Conservation (phyloP, 2,329 filamentous ascomycete species). For the Arthroderma sp. region DNA sequence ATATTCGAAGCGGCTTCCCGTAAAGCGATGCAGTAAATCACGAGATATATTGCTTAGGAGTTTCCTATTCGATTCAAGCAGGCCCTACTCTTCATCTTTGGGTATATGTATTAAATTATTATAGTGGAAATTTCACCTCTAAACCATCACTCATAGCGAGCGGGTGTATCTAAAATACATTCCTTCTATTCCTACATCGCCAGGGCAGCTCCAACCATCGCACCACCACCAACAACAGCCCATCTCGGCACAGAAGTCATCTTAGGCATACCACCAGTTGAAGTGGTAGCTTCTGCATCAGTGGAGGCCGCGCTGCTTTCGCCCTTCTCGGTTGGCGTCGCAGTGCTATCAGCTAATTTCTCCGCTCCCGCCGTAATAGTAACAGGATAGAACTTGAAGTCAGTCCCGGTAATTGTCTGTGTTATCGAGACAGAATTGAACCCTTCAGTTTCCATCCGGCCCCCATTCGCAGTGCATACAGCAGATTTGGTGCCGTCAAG, state of each 20-base stretch:
- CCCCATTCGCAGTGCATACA: neutral
- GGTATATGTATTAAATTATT: no score
- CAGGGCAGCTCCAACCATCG: conserved; percentile 1
- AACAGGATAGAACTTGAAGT: neutral
- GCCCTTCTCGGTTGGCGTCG: neutral
- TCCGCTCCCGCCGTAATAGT: conserved; percentile 7
- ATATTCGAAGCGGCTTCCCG: no score
- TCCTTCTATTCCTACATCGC: neutral
- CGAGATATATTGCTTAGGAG: no score
- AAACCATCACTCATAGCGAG: no score
- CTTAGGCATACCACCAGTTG: conserved; percentile 2
- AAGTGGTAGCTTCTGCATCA: neutral
- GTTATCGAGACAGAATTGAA: neutral
- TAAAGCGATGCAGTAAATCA: no score
- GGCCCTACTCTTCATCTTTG: no score
- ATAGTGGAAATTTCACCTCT: no score
- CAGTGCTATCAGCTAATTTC: conserved; percentile 1
- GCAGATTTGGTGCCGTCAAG: neutral
- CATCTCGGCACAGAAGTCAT: conserved; percentile 2
- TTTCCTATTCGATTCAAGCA: no score
- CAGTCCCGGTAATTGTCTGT: neutral
- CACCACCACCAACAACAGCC: conserved; percentile 5
- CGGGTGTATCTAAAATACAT: no score
- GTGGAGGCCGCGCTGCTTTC: neutral
- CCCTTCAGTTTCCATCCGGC: neutral